Percentiles rank a stretch among this genome's conserved stretches.
phyloP scores from a whole-genome alignment of 2,329 filamentous ascomycete species.

The Fusarium sp. region DNA sequence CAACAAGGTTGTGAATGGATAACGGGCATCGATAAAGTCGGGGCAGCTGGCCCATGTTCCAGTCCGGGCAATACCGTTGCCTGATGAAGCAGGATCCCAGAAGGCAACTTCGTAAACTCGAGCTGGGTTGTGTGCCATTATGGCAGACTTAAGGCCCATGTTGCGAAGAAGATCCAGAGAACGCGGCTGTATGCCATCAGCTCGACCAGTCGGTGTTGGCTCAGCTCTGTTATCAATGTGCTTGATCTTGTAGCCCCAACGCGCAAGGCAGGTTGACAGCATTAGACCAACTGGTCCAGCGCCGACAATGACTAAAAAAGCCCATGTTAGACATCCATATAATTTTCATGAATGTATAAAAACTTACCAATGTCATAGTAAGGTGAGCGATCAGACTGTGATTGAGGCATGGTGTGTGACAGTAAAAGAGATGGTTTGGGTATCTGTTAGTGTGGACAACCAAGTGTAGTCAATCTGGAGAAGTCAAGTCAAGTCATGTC shows the following conservation, averaged over 20 bases:
- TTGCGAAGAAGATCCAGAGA: conserved; percentile 88
- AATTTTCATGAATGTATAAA: background rate
- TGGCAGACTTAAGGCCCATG: conserved; percentile 86
- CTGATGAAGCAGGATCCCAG: conserved; percentile 71
- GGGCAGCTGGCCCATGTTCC: conserved; percentile 90
- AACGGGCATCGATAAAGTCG: conserved; percentile 79
- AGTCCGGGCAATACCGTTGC: conserved; percentile 70
- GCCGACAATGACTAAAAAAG: conserved; percentile 78
- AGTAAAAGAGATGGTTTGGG: conserved; percentile 6
- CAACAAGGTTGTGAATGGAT: conserved; percentile 75
- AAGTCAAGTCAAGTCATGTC: background rate
- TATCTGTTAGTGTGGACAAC: conserved; percentile 10
- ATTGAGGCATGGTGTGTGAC: conserved; percentile 30
- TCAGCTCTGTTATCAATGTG: conserved; percentile 92
- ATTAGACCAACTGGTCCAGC: conserved; percentile 90
- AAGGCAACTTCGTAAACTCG: conserved; percentile 84
- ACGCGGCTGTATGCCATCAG: conserved; percentile 91
- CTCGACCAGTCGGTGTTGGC: conserved; percentile 85
- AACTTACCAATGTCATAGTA: conserved; percentile 60
- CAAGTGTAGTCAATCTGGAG: conserved; percentile 11
- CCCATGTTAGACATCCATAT: conserved; percentile 36
- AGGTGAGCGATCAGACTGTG: conserved; percentile 35
- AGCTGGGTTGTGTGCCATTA: conserved; percentile 89
- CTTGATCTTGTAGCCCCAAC: conserved; percentile 96
- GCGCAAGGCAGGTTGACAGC: conserved; percentile 85